These are phyloP conservation scores for Metarhizium robertsii DNA, from an alignment of 2,329 filamentous ascomycete genomes.

Conservation along the genomic window DNA sequence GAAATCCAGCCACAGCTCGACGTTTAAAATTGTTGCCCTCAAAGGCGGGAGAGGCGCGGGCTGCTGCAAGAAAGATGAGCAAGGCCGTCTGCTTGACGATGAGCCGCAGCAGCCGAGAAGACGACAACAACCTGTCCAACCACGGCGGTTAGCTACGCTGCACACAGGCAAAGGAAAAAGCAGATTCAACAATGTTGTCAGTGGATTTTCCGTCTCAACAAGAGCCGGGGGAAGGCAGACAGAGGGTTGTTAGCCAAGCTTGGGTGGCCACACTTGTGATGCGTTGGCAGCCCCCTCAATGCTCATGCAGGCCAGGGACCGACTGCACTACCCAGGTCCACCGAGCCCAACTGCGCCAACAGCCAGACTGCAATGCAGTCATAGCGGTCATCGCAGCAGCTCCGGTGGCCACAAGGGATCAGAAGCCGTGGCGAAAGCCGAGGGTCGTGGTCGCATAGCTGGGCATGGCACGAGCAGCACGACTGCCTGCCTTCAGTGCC, in stretches of 20 bases:
- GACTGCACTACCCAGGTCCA: slow-evolving; percentile 27
- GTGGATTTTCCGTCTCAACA: neutral
- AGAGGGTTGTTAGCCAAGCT: slow-evolving; percentile 7
- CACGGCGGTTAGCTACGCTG: neutral
- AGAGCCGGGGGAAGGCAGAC: slow-evolving; percentile 6
- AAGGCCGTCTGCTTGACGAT: neutral
- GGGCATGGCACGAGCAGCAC: too few relatives aligned
- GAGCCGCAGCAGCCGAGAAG: neutral
- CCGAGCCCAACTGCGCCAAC: slow-evolving; percentile 10
- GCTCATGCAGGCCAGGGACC: slow-evolving; percentile 47
- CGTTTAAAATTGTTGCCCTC: neutral
- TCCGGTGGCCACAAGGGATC: neutral
- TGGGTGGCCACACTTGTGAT: slow-evolving; percentile 26
- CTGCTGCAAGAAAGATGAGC: neutral
- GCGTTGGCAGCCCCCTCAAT: slow-evolving; percentile 25
- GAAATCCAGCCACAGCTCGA: neutral
- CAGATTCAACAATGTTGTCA: neutral
- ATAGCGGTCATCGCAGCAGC: slow-evolving; percentile 8
- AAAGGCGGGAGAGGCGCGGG: neutral
- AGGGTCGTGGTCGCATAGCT: too few relatives aligned
- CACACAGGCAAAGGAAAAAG: neutral
- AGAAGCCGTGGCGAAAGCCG: neutral
- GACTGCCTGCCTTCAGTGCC: too few relatives aligned
- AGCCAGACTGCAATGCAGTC: slow-evolving; percentile 9
- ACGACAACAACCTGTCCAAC: neutral